Percentiles rank a stretch among this genome's conserved stretches.
Evolutionary conservation across 2,329 filamentous ascomycete species (phyloP).

Genomic region (Sporothrix sp.): DNA sequence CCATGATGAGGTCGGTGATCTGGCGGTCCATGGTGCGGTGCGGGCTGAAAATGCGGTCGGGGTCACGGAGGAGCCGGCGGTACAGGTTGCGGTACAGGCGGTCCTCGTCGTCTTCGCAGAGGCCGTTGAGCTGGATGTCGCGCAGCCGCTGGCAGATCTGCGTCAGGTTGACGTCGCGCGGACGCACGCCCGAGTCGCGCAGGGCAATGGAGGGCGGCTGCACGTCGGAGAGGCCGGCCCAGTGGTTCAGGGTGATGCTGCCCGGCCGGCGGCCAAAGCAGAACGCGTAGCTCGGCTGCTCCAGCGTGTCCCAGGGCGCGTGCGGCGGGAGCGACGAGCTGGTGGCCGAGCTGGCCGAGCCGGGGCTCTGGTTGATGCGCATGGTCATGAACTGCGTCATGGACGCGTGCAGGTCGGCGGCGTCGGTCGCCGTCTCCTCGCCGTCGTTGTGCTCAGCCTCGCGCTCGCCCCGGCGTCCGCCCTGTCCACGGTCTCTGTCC

Average conservation of each 20-base stretch:
- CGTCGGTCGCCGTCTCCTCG: constrained; percentile 34
- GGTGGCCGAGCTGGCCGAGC: neutral
- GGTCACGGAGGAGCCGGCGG: constrained; percentile 56
- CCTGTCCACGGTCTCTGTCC: neutral
- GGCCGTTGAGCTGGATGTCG: constrained; percentile 42
- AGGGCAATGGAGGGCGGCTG: constrained; percentile 47
- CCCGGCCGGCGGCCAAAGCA: constrained; percentile 56
- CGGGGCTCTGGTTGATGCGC: constrained; percentile 27
- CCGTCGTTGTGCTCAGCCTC: constrained; percentile 29
- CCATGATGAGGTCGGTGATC: constrained; percentile 61
- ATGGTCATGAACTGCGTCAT: constrained; percentile 52
- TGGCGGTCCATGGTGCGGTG: constrained; percentile 59
- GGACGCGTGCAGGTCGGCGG: constrained; percentile 40
- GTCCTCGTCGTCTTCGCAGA: constrained; percentile 48
- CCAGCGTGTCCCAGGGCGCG: constrained; percentile 59
- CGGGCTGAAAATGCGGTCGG: constrained; percentile 50
- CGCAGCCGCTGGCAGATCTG: constrained; percentile 50
- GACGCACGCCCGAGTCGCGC: constrained; percentile 46
- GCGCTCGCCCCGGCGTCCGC: constrained; percentile 13
- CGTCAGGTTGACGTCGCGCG: constrained; percentile 51
- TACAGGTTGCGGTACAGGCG: constrained; percentile 57
- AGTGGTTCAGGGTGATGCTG: constrained; percentile 63
- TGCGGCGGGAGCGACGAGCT: constrained; percentile 30
- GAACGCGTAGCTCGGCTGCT: constrained; percentile 64
- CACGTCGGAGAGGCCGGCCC: constrained; percentile 50